Conservation (phyloP, 2,329 filamentous ascomycete species). For the Diaporthe destruens region DNA sequence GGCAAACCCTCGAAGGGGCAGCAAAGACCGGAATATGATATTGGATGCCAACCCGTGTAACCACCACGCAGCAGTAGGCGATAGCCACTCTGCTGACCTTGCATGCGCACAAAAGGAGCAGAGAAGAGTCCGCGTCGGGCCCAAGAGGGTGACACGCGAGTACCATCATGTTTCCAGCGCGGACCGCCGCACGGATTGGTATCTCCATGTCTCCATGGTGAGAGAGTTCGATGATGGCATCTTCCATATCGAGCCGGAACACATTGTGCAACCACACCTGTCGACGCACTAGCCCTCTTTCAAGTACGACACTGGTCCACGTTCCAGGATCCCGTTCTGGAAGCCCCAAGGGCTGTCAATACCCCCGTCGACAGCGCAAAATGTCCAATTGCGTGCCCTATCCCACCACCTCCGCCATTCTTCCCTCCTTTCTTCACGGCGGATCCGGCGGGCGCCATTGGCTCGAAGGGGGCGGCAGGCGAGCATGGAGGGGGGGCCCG, state of each 20-base stretch:
- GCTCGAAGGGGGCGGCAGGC: constrained; percentile 8
- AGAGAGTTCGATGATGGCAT: background rate
- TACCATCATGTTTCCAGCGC: background rate
- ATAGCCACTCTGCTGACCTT: constrained; percentile 25
- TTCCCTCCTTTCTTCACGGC: background rate
- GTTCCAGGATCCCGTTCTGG: constrained; percentile 6
- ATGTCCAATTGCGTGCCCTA: constrained; percentile 5
- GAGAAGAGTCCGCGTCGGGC: background rate
- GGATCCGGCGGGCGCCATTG: constrained; percentile 2
- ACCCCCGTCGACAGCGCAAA: constrained; percentile 17
- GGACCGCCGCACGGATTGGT: background rate
- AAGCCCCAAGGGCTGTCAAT: constrained; percentile 7
- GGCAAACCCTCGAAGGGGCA: constrained; percentile 5
- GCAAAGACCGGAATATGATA: constrained; percentile 31
- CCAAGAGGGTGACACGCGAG: constrained; percentile 8
- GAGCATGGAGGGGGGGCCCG: background rate
- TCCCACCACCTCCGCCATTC: background rate
- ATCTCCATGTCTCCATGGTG: background rate
- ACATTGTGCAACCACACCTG: constrained; percentile 27
- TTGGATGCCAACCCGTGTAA: constrained; percentile 20
- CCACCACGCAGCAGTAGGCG: constrained; percentile 20
- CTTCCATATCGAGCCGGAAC: background rate
- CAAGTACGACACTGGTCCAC: background rate
- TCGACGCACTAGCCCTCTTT: constrained; percentile 25
- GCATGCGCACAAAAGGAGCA: constrained; percentile 6